Base-by-base conservation (phyloP, 352 stramenopile species). In the Globisporangium viniferum region DNA sequence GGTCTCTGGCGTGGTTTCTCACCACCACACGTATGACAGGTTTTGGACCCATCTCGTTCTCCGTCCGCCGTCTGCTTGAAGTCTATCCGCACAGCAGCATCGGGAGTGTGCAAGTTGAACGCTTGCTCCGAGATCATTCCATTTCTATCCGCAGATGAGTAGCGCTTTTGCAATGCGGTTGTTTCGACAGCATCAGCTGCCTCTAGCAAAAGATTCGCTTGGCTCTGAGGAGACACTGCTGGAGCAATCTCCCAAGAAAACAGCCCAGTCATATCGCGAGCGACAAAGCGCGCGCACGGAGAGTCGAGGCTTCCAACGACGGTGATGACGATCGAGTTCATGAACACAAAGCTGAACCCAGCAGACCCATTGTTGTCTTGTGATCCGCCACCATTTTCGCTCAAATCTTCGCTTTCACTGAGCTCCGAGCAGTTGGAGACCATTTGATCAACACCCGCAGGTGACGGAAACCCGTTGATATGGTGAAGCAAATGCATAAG, bases 401-500 rank as follows among this genome's bases (percentile, higher is more conserved):
- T 69, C 12, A 24, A 44, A 53, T 72, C 67, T 39, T 91, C 79
- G 14, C 68, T 64, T 29, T 92, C 80, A 10, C 73, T 75, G 18
- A 94, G 71, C 70, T 94, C 88, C 0, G 84, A 82, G 56, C 88
- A 96, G 63, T 81, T 87, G 5, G 88, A 96, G 15, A 92, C 65
- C 77, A 96, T 90, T 62, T 94, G 85, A 69, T 96, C 88, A 1
- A 96, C 85, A 1, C 88, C 88, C 29, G 88, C 87, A 36, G 88
- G 81, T 2, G 88, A 94, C 14, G 88, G 88, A 53, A 94, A 96
- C 0, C 87, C 87, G 57, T 96, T 93, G 51, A 96, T 83, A 59
- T 94, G 85, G 53, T 96, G 88, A 36, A 96, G 71, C 57, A 96
- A 78, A 49, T 96, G 88, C 82, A 96, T 91, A 41, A 96, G 59